Conservation (phyloP, 176 grass and related monocot species). For the Eragrostis nindensis region DNA sequence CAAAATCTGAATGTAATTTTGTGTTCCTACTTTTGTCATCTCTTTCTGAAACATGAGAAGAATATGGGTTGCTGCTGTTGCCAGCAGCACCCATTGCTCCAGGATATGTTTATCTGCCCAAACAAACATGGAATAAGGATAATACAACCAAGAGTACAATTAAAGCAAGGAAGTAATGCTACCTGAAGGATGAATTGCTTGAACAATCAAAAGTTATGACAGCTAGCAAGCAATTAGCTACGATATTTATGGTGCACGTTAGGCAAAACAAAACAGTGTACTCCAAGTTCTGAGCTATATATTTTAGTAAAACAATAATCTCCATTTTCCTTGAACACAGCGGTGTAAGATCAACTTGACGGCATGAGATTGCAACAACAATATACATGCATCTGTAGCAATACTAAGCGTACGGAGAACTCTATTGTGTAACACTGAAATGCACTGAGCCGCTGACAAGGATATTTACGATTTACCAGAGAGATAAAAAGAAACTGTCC, state of each 20-base stretch:
- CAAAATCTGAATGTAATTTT: constrained; percentile 15
- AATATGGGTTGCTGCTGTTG: not conserved
- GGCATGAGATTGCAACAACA: not conserved
- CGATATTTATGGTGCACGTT: no score
- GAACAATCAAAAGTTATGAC: no score
- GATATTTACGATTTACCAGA: not conserved
- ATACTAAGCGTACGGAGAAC: not conserved
- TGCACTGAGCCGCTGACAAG: not conserved
- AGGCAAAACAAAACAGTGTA: no score
- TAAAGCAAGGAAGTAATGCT: not conserved
- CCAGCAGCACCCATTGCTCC: constrained; percentile 39
- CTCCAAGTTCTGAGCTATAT: not conserved
- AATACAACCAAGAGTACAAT: not conserved
- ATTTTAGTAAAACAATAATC: not conserved
- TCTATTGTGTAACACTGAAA: not conserved
- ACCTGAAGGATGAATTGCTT: not conserved
- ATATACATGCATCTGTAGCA: no score
- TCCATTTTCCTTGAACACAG: no score
- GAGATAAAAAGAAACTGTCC: not conserved
- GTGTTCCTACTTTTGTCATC: constrained; percentile 4
- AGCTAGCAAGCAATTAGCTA: no score
- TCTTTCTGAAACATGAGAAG: constrained; percentile 20
- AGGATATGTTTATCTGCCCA: constrained; percentile 22
- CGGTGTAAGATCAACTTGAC: not conserved
- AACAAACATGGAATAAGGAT: constrained; percentile 5